A percentile compares a stretch with the other conserved stretches of the same genome.
These are phyloP conservation scores for Rhizopus sp. DNA, from an alignment of 371 early-diverging fungal species.

Conservation along the genomic window DNA sequence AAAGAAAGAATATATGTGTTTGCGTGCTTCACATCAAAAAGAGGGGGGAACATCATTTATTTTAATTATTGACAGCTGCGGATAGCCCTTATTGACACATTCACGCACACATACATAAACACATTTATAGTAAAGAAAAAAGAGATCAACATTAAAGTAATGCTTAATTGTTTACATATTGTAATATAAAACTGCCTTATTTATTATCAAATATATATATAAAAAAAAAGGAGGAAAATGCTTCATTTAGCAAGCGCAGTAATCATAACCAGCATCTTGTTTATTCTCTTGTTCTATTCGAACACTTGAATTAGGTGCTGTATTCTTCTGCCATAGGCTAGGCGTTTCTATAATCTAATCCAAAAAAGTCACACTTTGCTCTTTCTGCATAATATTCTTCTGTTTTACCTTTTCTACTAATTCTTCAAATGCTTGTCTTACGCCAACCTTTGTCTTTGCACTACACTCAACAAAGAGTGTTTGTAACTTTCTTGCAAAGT, in stretches of 20 bases:
- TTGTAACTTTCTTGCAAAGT: constrained; percentile 81
- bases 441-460: constrained; percentile 54
- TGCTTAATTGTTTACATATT: neutral
- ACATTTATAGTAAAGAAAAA: no score
- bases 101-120: no score
- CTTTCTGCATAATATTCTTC: no score
- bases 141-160: neutral
- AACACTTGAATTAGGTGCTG: constrained; percentile 25
- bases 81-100: no score
- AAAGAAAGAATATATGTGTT: no score
- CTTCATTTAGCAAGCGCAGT: constrained; percentile 19
- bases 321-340: constrained; percentile 73
- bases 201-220: neutral
- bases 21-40: neutral
- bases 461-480: constrained; percentile 95
- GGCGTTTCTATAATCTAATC: constrained; percentile 76
- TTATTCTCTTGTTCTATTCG: constrained; percentile 13
- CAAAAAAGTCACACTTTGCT: neutral
- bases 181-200: constrained; percentile 29
- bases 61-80: no score
- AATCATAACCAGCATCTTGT: neutral
- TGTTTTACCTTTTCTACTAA: constrained; percentile 22
- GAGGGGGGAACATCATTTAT: no score
- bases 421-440: constrained; percentile 18
- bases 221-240: constrained; percentile 17